Conservation (phyloP, 495 filamentous ascomycete species). For the Pseudevernia furfuracea region DNA sequence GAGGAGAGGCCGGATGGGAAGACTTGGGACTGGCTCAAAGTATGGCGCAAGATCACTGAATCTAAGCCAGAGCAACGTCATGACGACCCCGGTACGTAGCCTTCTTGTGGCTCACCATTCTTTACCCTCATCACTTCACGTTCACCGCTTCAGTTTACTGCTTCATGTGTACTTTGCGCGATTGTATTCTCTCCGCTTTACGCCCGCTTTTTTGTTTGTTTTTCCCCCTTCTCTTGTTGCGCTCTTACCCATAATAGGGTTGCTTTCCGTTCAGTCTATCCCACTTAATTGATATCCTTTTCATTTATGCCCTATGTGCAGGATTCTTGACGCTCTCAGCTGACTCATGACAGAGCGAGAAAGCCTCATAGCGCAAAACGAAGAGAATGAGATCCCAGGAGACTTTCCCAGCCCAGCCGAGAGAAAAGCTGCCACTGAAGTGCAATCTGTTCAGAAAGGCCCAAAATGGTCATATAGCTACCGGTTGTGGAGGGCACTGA, state of each 20-base stretch:
- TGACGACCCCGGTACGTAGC: slow-evolving; percentile 24
- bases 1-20: slow-evolving; percentile 48
- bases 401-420: slow-evolving; percentile 17
- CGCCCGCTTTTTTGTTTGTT: too few relatives aligned
- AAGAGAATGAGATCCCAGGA: slow-evolving; percentile 14
- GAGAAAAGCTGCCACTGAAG: slow-evolving; percentile 19
- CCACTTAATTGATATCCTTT: not conserved
- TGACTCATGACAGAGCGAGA: slow-evolving; percentile 11
- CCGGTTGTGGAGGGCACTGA: slow-evolving; percentile 51
- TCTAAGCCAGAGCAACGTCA: slow-evolving; percentile 1
- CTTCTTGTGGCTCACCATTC: not conserved
- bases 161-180: not conserved
- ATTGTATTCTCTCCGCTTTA: not conserved
- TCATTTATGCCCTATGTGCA: not conserved
- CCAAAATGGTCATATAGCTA: slow-evolving; percentile 36
- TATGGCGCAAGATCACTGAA: slow-evolving; percentile 51
- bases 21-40: slow-evolving; percentile 81
- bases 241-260: not conserved
- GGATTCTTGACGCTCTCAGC: not conserved
- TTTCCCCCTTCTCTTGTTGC: not conserved
- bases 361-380: slow-evolving; percentile 18
- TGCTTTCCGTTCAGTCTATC: not conserved
- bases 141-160: not conserved
- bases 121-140: not conserved
- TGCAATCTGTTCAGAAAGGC: slow-evolving; percentile 18